phyloP scores from a whole-genome alignment of 2,329 filamentous ascomycete species.

The Xylariaceae sp. region DNA sequence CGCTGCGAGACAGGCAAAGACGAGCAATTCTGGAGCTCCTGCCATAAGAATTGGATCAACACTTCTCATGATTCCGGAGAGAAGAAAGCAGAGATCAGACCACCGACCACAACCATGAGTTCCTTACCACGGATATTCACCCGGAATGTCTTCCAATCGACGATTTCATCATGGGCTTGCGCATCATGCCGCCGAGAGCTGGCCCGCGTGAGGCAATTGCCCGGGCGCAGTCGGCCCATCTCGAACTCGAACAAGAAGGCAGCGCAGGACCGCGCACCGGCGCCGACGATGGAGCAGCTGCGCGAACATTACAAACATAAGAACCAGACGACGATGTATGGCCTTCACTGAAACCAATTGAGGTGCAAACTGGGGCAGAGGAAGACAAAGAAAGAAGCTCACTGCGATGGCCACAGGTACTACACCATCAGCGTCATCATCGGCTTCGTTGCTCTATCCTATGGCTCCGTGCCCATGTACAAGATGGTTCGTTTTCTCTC shows the following conservation, averaged over 20 bases:
- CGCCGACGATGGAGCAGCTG: conserved; percentile 59
- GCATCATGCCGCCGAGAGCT: conserved; percentile 29
- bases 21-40: not conserved
- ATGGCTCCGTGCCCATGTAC: conserved; percentile 80
- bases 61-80: not conserved
- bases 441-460: conserved; percentile 73
- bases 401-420: conserved; percentile 44
- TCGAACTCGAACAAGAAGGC: conserved; percentile 20
- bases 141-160: conserved; percentile 30
- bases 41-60: conserved; percentile 5
- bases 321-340: conserved; percentile 62
- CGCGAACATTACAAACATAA: conserved; percentile 59
- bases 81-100: too few relatives aligned
- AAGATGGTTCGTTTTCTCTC: conserved; percentile 60
- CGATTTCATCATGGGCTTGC: conserved; percentile 28
- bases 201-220: conserved; percentile 19
- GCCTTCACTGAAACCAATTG: too few relatives aligned
- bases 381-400: conserved; percentile 12
- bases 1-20: not conserved
- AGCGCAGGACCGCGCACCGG: conserved; percentile 29
- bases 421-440: conserved; percentile 74
- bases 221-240: conserved; percentile 21
- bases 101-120: conserved; percentile 34
- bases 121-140: conserved; percentile 32
- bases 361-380: too few relatives aligned